Evolutionary conservation across 345 rosid species (phyloP), one percentile per base, ranked within the genome.

Genomic region (Melastoma malabathricum): DNA sequence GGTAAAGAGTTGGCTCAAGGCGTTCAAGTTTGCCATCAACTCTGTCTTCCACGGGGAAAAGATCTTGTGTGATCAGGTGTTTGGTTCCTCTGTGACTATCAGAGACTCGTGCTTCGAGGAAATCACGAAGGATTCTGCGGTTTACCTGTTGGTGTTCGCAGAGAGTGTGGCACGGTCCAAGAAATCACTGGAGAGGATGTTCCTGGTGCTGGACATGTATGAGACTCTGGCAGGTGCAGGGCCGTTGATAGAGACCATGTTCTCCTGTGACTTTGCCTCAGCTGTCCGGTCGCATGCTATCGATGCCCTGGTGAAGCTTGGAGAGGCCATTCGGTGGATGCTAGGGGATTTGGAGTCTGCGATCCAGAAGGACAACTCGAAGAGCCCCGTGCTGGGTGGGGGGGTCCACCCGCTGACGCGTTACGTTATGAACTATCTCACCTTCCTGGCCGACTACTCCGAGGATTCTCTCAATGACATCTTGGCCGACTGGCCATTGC

Each of bases 341-440:
- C 25, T 84, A 3, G 53, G 74, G 14, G 88, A 74, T 3, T 82
- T 87, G 67, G 90, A 87, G 46, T 44, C 70, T 0, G 76, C 82
- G 0, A 76, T 87, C 46, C 61, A 71, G 6, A 84, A 78, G 53
- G 85, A 79, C 49, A 54, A 58, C 2, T 81, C 90, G 10, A 83
- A 72, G 57, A 25, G 56, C 14, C 50, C 74, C 0, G 46, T 75
- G 0, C 76, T 78, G 43, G 86, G 95, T 38, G 97, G 89, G 0
- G 93, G 89, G 0, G 65, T 85, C 54, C 97, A 89, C 54, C 95
- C 95, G 1, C 71, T 85, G 1, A 82, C 86, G 0, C 83, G 90
- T 25, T 80, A 84, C 55, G 86, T 83, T 1, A 84, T 82, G 95
- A 84, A 89, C 55, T 89, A 84, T 70, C 58, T 85, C 61, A 39